Evolutionary conservation across 805 yeast species (phyloP), one percentile per base, ranked within the genome.

Genomic region (Cyberlindnera subsufficiens): DNA sequence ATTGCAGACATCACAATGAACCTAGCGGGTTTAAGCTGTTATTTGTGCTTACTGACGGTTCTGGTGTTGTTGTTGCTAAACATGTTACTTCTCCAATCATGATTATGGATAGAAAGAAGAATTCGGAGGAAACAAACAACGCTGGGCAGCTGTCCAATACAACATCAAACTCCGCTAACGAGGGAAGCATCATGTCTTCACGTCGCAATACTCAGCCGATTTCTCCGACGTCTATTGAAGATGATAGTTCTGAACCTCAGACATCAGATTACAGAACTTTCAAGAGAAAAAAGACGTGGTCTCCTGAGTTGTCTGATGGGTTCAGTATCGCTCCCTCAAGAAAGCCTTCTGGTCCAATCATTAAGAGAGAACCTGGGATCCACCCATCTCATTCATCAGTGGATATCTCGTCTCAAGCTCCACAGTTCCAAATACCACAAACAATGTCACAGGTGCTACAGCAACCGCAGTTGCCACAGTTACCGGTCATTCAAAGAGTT

Each of bases 1-100:
- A 93, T 61, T 93, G 98, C 66, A 78, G 98, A 51, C 99, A 93
- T 64, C 99, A 93, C 64, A 79, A 80, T 51, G 96, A 90, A 49
- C 69, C 81, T n/a, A 74, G 74, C 33, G 99, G 99, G 1, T 91
- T 90, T 68, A 79, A 78, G 56, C 67, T 86, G 32, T 64, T 86
- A 37, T 78, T 86, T 48, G 77, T 84, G 3, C 58, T 91, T 39
- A 81, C 78, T 47, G 80, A 90, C 60, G 58, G 68, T 43, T 58
- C 68, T 8, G 84, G 82, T 18, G 68, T 72, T 19, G 71, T 88
- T 5, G 72, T 91, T 15, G 96, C 90, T 6, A 81, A 81, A 53
- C 78, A 78, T 17, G 61, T 82, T 7, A 78, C 96, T 1, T 66
- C 80, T 8, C 79, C 88, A 6, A 86, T 91, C 27, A 82, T 87